Evolutionary conservation across 108 stramenopile species (phyloP), one percentile per base, ranked within the genome.

Genomic region (Cyclostephanos invisitatus): DNA sequence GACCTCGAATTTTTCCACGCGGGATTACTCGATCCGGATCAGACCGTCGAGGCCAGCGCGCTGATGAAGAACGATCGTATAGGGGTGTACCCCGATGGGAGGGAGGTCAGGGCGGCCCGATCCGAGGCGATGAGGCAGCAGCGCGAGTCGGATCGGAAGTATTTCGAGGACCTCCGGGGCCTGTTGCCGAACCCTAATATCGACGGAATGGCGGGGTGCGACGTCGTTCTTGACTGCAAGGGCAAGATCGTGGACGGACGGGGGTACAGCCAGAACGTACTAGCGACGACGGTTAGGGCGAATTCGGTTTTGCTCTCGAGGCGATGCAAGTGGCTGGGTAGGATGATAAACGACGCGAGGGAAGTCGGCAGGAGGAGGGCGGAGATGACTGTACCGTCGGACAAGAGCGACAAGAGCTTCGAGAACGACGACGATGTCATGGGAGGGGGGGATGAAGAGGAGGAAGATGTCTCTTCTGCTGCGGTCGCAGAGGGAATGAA

Each of bases 11-110:
- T 95, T 64, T 27, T 79, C 7, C 89, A 91, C 77, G 80, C 74
- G 55, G 67, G 81, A 12, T 37, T 91, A 18, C 69, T 95, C 25
- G 67, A 82, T 67, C 65, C 65, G 10, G 42, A 40, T 17, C 82
- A 88, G 42, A 90, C 89, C n/a, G 85, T 89, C 10, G 93, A 95
- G 68, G 67, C 77, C 0, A 79, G 80, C 11, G 90, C 91, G 2
- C 57, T 95, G 73, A 95, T 95, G 93, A 95, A 95, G 67, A 84
- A 87, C 64, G 93, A 95, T 82, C 75, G 75, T 10, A 90, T 95
- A 51, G 70, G 63, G 24, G 90, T 90, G 0, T 77, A 84, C 62
- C 75, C 73, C n/a, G 74, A 71, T 7, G 44, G 85, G 10, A 63
- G 69, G 6, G 60, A 71, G 15, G 85, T 86, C 35, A 67, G 86